Percentiles rank a stretch among this genome's conserved stretches.
These are phyloP conservation scores for Fusarium denticulatum DNA, from an alignment of 2,329 filamentous ascomycete species.

Conservation along the genomic window DNA sequence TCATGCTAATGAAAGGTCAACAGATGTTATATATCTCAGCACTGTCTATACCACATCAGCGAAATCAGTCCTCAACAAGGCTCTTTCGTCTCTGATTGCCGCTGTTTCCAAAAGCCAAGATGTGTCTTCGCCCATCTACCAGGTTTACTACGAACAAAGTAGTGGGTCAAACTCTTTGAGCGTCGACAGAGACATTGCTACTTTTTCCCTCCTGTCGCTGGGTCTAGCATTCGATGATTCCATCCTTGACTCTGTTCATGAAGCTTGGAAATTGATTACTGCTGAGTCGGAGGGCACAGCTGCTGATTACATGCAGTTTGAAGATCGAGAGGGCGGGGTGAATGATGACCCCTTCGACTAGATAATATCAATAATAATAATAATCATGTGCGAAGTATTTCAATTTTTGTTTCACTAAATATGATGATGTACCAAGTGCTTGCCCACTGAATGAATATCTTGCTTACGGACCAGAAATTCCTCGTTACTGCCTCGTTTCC, in stretches of 20 bases:
- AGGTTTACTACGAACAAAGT: slow-evolving; percentile 66
- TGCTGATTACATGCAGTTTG: slow-evolving; percentile 77
- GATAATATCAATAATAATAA: not conserved
- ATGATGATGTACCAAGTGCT: not conserved
- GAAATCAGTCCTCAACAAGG: slow-evolving; percentile 49
- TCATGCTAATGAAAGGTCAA: slow-evolving; percentile 46
- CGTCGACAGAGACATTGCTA: slow-evolving; percentile 57
- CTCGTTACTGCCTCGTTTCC: not conserved
- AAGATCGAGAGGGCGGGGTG: slow-evolving; percentile 73
- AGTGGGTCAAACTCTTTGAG: slow-evolving; percentile 41
- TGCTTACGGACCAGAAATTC: not conserved
- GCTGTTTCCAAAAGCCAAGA: slow-evolving; percentile 44
- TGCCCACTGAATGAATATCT: not conserved
- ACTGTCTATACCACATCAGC: slow-evolving; percentile 51
- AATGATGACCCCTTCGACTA: slow-evolving; percentile 66
- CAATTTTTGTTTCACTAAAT: not conserved
- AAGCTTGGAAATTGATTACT: slow-evolving; percentile 74
- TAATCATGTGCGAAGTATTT: slow-evolving; percentile 3
- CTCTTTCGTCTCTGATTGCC: slow-evolving; percentile 55
- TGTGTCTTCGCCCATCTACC: slow-evolving; percentile 55
- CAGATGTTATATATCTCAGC: slow-evolving; percentile 50
- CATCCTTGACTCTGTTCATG: slow-evolving; percentile 71
- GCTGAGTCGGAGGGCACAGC: slow-evolving; percentile 58
- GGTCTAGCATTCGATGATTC: slow-evolving; percentile 80
- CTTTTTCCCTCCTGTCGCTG: slow-evolving; percentile 67